Evolutionary conservation across 495 filamentous ascomycete species (phyloP).

Genomic region (Penicillium verhagenii): DNA sequence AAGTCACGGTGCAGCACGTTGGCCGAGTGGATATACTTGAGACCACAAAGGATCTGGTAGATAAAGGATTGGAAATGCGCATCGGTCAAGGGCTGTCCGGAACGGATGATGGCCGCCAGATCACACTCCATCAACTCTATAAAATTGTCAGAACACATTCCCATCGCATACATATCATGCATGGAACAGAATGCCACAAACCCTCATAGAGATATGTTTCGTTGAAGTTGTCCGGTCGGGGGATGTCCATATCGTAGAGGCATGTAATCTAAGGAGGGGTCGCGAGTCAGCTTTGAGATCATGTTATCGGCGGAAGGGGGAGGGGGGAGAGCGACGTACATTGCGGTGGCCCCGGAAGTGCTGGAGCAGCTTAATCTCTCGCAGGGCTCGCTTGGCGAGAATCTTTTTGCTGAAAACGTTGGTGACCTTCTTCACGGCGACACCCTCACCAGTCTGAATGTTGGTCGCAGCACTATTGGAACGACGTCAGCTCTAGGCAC

Average conservation of each 20-base stretch:
- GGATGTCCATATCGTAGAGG: slow-evolving; percentile 99
- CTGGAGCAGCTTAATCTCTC: slow-evolving; percentile 98
- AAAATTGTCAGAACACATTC: slow-evolving; percentile 12
- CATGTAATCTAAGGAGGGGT: slow-evolving; percentile 79
- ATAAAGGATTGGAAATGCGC: slow-evolving; percentile 96
- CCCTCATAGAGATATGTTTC: slow-evolving; percentile 99
- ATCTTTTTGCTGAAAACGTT: slow-evolving; percentile 99
- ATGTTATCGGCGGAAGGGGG: not conserved
- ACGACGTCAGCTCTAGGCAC: not conserved
- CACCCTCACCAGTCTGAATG: slow-evolving; percentile 86
- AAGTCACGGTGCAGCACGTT: slow-evolving; percentile 96
- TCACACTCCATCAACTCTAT: slow-evolving; percentile 99
- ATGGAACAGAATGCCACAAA: slow-evolving; percentile 30
- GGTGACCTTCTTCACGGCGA: slow-evolving; percentile 98
- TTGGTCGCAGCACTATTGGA: slow-evolving; percentile 84
- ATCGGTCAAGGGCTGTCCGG: slow-evolving; percentile 92
- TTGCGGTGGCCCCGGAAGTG: slow-evolving; percentile 91
- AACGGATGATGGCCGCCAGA: slow-evolving; percentile 95
- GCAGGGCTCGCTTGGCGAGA: slow-evolving; percentile 91
- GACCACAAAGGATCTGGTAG: slow-evolving; percentile 90
- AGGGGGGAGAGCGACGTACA: slow-evolving; percentile 40
- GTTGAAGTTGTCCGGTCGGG: slow-evolving; percentile 96
- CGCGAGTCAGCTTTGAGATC: slow-evolving; percentile 21
- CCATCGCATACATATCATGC: not conserved
- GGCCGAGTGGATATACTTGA: slow-evolving; percentile 98